Evolutionary conservation across 2,329 filamentous ascomycete genomes (phyloP), one percentile per base, ranked within the genome.

Genomic region (Chaetoscypha palmicola): DNA sequence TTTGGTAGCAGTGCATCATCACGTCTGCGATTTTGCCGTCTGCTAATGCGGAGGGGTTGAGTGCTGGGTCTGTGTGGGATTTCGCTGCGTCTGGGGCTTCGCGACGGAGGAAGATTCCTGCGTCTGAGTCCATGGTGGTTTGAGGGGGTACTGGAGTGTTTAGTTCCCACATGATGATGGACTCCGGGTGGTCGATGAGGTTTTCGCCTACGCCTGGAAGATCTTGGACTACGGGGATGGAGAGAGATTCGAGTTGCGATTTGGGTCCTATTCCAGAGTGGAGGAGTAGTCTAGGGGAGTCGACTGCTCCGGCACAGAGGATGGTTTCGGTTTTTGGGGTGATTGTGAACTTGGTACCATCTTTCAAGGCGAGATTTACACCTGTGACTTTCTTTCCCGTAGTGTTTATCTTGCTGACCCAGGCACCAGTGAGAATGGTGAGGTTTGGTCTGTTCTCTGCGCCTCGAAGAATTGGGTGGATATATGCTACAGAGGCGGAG

Each of bases 1-100:
- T 94, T 68, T 94, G 89, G 71, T 94, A 94, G 76, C 88, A 94
- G 70, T 94, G 88, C 84, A 92, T 92, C 89, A 94, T 94, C 59
- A 94, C 69, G 61, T 95, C 89, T 51, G 84, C 85, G 43, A 86
- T 81, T 49, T 84, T 76, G 41, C 83, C 83, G 56, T 94, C 87
- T 2, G 68, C 63, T 31, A 75, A 59, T 4, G 62, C 65, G 14
- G 53, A 48, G n/a, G 66, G 58, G 12, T 62, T 62, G 16, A 60
- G 47, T 16, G 40, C 50, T 10, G 56, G 54, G 30, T 72, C 70
- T 52, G 71, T 74, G 51, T 73, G 72, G 5, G 68, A 64, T 10
- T 61, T 62, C 48, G 67, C 66, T 2, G 86, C 84, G 59, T 90
- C 80, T 56, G 77, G 71, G 11, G 72, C 62, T 65, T 94, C 81